phyloP scores from a whole-genome alignment of 164 flowering plant genomes.

The Taxillus chinensis region DNA sequence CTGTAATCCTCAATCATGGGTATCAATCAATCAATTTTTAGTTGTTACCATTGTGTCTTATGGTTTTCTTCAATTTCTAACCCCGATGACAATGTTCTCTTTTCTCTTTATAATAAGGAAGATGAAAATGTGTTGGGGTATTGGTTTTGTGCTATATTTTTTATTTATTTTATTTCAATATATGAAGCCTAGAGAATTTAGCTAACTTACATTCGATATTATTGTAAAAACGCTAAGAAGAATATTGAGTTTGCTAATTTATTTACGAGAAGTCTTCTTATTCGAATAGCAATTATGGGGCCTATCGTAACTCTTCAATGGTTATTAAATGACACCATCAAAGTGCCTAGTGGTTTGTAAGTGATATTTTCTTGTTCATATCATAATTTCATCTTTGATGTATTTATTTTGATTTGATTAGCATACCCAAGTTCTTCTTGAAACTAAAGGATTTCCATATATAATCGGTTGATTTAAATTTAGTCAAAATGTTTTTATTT shows the following conservation, averaged over 20 bases:
- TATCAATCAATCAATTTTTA: too few species aligned
- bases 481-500: too few species aligned
- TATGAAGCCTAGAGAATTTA: not conserved
- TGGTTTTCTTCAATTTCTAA: slow-evolving; percentile 41
- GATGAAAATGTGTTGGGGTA: slow-evolving; percentile 49
- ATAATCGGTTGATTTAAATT: too few species aligned
- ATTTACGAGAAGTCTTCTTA: slow-evolving; percentile 88
- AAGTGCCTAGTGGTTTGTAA: slow-evolving; percentile 73
- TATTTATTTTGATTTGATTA: too few species aligned
- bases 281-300: slow-evolving; percentile 60
- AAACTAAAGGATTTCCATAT: too few species aligned
- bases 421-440: too few species aligned
- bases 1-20: too few species aligned
- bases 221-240: slow-evolving; percentile 54
- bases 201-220: not conserved
- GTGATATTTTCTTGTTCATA: slow-evolving; percentile 17
- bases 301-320: slow-evolving; percentile 83
- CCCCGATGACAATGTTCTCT: slow-evolving; percentile 79
- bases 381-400: too few species aligned
- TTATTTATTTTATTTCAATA: not conserved
- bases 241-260: slow-evolving; percentile 57
- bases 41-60: too few species aligned
- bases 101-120: slow-evolving; percentile 65
- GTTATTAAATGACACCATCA: slow-evolving; percentile 76
- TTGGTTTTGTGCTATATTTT: not conserved